Base-by-base conservation (phyloP, 1,284 basidiomycete species). In the Macrocybe sp. region DNA sequence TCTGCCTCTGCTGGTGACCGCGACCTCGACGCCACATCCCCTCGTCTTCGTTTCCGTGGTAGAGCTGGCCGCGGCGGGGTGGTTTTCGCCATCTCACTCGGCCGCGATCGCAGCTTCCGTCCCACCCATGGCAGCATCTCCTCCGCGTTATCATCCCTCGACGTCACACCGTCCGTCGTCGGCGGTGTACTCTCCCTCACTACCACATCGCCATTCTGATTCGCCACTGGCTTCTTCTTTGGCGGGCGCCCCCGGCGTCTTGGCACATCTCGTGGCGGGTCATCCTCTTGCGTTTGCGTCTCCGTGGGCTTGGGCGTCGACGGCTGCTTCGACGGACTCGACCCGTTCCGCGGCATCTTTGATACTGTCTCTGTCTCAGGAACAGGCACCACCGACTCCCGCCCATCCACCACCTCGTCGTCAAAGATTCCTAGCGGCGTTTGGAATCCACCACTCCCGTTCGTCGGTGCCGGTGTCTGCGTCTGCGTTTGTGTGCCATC, bases 41-140 rank as follows among this genome's bases (percentile, higher is more conserved):
- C 64, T 41, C 74, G 67, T 51, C 69, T 64, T 45, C 77, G 72
- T 61, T 79, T 79, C 43, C 71, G 66, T 10, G 70, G 63, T 12
- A 60, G 53, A 11, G 52, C 32, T 37, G 52, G 46, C 14, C 43
- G 34, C 38, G 52, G 38, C 29, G 52, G 30, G 7, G 50, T 57
- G 41, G 53, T 52, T 32, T 41, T 37, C 35, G 44, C 54, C 33
- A 48, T 45, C 29, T 60, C 61, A 45, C 54, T 55, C 14, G 67
- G 61, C 44, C 64, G 58, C 8, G 72, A 61, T 28, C 67, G 59
- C 44, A 68, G 50, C 44, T 54, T 53, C 43, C 66, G 57, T 32
- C 53, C 66, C 54, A 74, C 72, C 49, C 57, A 53, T 4, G 66
- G 69, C 44, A 75, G 61, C 48, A 59, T 61, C 16, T 65, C 70